Conservation (phyloP, 768 basidiomycete species). For the Phylloporus sp. region DNA sequence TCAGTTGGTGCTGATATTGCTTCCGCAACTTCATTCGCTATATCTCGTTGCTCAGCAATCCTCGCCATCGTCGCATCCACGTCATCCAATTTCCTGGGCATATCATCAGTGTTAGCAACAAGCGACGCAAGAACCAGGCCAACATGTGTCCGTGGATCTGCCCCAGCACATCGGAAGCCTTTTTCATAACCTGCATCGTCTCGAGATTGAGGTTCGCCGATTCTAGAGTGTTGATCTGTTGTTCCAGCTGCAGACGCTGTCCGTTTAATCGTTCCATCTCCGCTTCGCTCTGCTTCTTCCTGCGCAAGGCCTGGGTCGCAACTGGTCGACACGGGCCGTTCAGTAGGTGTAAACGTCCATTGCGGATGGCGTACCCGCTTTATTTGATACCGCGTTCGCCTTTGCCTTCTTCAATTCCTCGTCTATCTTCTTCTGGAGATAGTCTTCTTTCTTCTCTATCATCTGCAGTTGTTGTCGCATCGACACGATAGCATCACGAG, state of each 20-base stretch:
- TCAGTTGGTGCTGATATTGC: constrained; percentile 70
- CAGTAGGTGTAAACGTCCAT: neutral
- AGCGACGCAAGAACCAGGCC: constrained; percentile 32
- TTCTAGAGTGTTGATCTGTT: constrained; percentile 95
- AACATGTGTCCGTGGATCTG: constrained; percentile 87
- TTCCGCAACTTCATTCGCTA: constrained; percentile 89
- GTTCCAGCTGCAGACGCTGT: constrained; percentile 86
- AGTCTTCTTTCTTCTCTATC: constrained; percentile 99
- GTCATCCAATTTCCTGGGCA: constrained; percentile 71
- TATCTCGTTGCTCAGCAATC: constrained; percentile 85
- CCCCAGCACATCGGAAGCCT: constrained; percentile 83
- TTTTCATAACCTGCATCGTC: constrained; percentile 97
- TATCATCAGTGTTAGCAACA: constrained; percentile 1
- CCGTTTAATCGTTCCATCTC: constrained; percentile 85
- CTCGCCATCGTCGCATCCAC: constrained; percentile 86
- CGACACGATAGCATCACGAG: constrained; percentile 89
- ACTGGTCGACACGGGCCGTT: constrained; percentile 40
- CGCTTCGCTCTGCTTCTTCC: constrained; percentile 86
- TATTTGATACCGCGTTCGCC: constrained; percentile 90
- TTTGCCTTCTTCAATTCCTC: constrained; percentile 90
- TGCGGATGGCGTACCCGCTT: constrained; percentile 59
- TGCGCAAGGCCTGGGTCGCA: constrained; percentile 83
- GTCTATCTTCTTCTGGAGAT: constrained; percentile 93
- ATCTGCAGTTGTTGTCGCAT: constrained; percentile 92
- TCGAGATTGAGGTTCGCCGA: constrained; percentile 97